Conservation (phyloP, 331 rosid genomes). For the Acacia pycnantha region DNA sequence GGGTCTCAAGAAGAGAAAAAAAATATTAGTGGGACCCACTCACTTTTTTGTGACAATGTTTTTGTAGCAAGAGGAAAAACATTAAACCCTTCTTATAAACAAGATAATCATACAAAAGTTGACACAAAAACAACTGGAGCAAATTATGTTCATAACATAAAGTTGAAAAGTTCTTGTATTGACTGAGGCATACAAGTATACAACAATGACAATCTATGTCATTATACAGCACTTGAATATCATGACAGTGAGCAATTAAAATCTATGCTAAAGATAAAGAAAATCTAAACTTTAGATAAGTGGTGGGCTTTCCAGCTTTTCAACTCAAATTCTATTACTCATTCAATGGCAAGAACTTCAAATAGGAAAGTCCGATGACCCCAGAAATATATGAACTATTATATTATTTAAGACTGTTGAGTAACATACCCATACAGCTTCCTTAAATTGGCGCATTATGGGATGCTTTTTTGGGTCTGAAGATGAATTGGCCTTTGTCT, state of each 20-base stretch:
- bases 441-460: constrained; percentile 67
- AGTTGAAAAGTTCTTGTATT: constrained; percentile 8
- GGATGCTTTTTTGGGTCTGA: constrained; percentile 43
- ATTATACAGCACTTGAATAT: constrained; percentile 1
- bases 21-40: too few relatives aligned
- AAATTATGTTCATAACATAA: not conserved
- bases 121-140: constrained; percentile 1
- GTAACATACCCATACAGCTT: constrained; percentile 86
- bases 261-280: constrained; percentile 7
- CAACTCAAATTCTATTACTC: constrained; percentile 12
- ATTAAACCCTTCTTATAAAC: constrained; percentile 20
- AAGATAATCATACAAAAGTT: constrained; percentile 8
- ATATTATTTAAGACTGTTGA: not conserved
- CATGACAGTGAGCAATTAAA: not conserved
- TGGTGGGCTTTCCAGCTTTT: constrained; percentile 7
- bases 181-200: constrained; percentile 4
- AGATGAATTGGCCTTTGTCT: constrained; percentile 43
- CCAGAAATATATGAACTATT: not conserved
- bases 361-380: not conserved
- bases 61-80: too few relatives aligned
- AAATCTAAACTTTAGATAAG: not conserved
- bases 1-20: too few relatives aligned
- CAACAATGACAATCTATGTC: constrained; percentile 2
- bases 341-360: constrained; percentile 9
- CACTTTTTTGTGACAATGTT: too few relatives aligned